Evolutionary conservation across 345 rosid species (phyloP).

Genomic region (Eucalyptus paniculata): DNA sequence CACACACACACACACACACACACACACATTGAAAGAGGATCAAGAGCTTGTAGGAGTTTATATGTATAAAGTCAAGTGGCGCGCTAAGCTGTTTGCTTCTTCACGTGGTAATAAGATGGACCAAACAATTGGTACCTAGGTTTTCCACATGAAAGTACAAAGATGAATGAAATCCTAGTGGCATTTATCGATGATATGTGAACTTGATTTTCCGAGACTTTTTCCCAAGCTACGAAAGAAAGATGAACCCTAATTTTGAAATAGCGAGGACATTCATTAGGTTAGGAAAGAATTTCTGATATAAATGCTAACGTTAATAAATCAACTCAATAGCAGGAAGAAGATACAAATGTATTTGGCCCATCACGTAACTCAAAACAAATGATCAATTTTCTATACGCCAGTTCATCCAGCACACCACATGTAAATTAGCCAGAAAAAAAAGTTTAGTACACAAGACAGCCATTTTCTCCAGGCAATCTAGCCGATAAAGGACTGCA

Average conservation of each 20-base stretch:
- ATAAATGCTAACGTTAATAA: background rate
- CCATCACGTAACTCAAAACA: background rate
- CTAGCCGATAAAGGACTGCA: background rate
- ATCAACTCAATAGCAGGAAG: background rate
- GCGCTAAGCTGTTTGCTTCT: background rate
- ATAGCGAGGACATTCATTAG: background rate
- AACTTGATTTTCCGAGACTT: background rate
- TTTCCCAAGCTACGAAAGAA: background rate
- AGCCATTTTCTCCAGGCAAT: background rate
- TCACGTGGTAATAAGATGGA: background rate
- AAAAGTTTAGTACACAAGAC: background rate
- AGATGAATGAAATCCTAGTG: background rate
- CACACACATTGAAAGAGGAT: background rate
- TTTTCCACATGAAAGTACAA: background rate
- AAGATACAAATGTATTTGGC: background rate
- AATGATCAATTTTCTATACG: background rate
- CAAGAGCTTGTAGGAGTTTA: background rate
- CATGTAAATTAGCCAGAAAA: background rate
- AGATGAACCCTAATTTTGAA: background rate
- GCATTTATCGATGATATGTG: background rate
- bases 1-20: fast-evolving
- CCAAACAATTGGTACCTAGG: background rate
- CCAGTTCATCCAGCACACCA: background rate
- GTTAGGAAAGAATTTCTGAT: background rate
- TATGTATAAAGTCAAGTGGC: background rate